These are phyloP conservation scores for Candida golubevii DNA, from an alignment of 805 yeast species.

Conservation along the genomic window DNA sequence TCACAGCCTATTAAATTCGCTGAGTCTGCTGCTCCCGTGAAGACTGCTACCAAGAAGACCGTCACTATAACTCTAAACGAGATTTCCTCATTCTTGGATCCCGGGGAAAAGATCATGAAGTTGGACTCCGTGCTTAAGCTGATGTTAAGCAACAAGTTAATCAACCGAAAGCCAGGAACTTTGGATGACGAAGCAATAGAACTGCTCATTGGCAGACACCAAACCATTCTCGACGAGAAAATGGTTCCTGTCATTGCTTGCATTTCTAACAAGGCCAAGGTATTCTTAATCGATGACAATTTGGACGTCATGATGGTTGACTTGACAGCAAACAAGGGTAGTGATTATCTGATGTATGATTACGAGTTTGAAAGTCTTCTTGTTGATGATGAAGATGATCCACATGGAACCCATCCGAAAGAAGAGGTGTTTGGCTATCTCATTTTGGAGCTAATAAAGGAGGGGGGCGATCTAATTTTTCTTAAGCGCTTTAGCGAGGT, in stretches of 20 bases:
- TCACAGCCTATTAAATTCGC: not conserved
- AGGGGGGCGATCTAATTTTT: constrained; percentile 52
- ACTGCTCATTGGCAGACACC: constrained; percentile 23
- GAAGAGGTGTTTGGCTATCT: constrained; percentile 59
- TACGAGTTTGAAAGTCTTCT: constrained; percentile 55
- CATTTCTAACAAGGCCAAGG: constrained; percentile 37
- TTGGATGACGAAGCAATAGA: constrained; percentile 31
- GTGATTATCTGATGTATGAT: constrained; percentile 66
- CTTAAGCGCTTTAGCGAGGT: constrained; percentile 35
- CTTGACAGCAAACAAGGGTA: constrained; percentile 36
- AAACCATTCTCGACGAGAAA: constrained; percentile 16
- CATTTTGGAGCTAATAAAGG: constrained; percentile 56
- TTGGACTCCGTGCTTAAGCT: constrained; percentile 37
- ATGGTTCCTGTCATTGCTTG: constrained; percentile 35
- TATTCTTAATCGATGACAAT: constrained; percentile 34
- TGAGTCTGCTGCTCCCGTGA: not conserved
- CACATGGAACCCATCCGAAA: not conserved
- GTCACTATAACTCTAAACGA: constrained; percentile 29
- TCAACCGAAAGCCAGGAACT: constrained; percentile 18
- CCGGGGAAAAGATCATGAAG: constrained; percentile 38
- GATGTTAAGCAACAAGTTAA: constrained; percentile 26
- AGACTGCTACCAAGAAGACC: not conserved
- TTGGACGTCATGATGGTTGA: constrained; percentile 31
- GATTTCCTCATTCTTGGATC: constrained; percentile 26
- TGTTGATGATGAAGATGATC: constrained; percentile 12